These are phyloP conservation scores for Pistacia vera DNA, from an alignment of 345 rosid species.

Conservation along the genomic window DNA sequence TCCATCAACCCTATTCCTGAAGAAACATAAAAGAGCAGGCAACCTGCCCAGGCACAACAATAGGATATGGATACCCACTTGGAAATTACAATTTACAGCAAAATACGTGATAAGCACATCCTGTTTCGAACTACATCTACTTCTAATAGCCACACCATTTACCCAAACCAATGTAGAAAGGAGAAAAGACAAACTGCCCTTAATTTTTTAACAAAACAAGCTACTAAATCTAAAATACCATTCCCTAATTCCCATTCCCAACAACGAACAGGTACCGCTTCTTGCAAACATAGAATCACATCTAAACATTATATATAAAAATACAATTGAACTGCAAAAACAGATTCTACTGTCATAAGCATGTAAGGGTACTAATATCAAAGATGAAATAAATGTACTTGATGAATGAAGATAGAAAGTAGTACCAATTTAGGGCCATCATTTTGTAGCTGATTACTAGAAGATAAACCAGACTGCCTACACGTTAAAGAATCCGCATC, in stretches of 20 bases:
- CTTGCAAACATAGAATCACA: background rate
- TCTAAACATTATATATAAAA: background rate
- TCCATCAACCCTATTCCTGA: background rate
- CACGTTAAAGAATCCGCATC: constrained; percentile 99
- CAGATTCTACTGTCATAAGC: background rate
- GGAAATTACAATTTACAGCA: background rate
- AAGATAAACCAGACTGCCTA: constrained; percentile 83
- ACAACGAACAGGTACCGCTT: background rate
- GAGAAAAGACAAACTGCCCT: background rate
- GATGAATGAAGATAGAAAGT: constrained; percentile 21
- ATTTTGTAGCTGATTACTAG: constrained; percentile 65
- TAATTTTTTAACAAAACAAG: background rate
- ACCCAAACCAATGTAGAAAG: background rate
- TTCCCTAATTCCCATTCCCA: background rate
- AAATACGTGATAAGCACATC: background rate
- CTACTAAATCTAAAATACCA: background rate
- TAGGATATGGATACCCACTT: background rate
- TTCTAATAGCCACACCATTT: background rate
- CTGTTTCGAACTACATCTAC: background rate
- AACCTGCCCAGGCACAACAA: background rate
- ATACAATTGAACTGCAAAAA: background rate
- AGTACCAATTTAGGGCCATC: constrained; percentile 75
- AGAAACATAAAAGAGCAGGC: background rate
- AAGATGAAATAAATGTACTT: background rate
- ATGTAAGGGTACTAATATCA: background rate